These are phyloP conservation scores for Calonectria pseudoturangicola DNA, from an alignment of 2,329 filamentous ascomycete species.

Conservation along the genomic window DNA sequence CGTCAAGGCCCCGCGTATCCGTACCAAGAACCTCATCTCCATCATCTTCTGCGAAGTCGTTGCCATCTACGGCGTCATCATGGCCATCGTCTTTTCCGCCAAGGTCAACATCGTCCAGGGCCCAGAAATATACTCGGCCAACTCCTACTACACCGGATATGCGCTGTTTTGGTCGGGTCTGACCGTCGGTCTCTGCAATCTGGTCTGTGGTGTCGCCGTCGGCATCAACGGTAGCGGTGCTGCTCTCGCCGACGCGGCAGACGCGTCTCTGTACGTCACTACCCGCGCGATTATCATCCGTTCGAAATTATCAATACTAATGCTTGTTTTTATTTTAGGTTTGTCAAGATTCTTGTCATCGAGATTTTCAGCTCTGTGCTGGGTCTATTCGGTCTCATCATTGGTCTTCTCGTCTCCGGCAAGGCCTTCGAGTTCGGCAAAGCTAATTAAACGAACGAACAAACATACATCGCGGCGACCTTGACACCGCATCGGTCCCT, in stretches of 20 bases:
- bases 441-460: constrained; percentile 50
- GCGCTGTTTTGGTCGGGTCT: constrained; percentile 97
- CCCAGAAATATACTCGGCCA: constrained; percentile 81
- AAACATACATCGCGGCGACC: constrained; percentile 41
- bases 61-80: constrained; percentile 99
- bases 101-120: constrained; percentile 83
- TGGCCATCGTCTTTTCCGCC: constrained; percentile 98
- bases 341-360: constrained; percentile 98
- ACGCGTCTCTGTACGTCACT: constrained; percentile 85
- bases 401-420: constrained; percentile 90
- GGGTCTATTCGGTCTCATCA: constrained; percentile 95
- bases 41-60: constrained; percentile 99
- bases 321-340: constrained; percentile 70
- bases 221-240: constrained; percentile 99
- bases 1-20: constrained; percentile 96
- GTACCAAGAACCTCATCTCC: constrained; percentile 99
- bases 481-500: constrained; percentile 45
- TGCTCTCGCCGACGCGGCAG: constrained; percentile 95
- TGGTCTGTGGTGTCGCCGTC: constrained; percentile 96
- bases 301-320: constrained; percentile 48
- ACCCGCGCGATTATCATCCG: constrained; percentile 22
- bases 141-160: constrained; percentile 95
- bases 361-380: constrained; percentile 99
- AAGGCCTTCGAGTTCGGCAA: constrained; percentile 85
- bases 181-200: constrained; percentile 95